These are phyloP conservation scores for Phytopythium oedochilum DNA, from an alignment of 352 stramenopile genomes.

Conservation along the genomic window DNA sequence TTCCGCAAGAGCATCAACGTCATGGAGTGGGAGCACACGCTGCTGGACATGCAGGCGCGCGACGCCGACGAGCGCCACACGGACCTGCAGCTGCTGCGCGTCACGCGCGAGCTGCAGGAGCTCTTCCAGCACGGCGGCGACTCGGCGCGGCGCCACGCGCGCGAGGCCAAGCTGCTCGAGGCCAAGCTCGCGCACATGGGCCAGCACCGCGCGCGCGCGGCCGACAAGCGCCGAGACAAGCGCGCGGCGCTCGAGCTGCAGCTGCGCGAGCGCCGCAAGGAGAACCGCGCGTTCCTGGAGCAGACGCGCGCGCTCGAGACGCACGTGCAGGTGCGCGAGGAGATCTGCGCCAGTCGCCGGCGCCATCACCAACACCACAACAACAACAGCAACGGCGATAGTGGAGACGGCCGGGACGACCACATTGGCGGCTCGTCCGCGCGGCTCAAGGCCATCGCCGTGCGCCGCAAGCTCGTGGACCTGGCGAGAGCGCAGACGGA, in stretches of 20 bases:
- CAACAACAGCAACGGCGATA: background rate
- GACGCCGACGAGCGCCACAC: conserved; percentile 92
- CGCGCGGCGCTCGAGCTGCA: conserved; percentile 49
- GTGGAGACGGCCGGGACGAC: background rate
- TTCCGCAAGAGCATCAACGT: conserved; percentile 94
- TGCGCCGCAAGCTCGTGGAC: conserved; percentile 87
- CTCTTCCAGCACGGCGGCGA: conserved; percentile 81
- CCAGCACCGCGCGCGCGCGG: conserved; percentile 50
- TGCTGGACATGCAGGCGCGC: conserved; percentile 70
- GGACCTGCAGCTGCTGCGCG: conserved; percentile 90
- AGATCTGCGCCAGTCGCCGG: conserved; percentile 73
- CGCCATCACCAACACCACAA: conserved; percentile 16
- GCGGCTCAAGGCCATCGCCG: conserved; percentile 82
- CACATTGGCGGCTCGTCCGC: background rate
- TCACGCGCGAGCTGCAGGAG: conserved; percentile 92
- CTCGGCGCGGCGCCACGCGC: conserved; percentile 72
- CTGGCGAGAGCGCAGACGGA: conserved; percentile 86
- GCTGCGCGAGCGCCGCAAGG: conserved; percentile 56
- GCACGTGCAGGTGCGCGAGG: conserved; percentile 85
- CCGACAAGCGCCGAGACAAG: conserved; percentile 59
- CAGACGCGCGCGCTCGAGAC: conserved; percentile 76
- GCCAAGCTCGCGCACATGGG: conserved; percentile 64
- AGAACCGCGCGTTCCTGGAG: conserved; percentile 78
- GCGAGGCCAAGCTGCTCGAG: conserved; percentile 65
- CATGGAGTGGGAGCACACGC: conserved; percentile 91